Evolutionary conservation across 176 grass and related monocot species (phyloP), one percentile per base, ranked within the genome.

Genomic region (Paspalum vaginatum): DNA sequence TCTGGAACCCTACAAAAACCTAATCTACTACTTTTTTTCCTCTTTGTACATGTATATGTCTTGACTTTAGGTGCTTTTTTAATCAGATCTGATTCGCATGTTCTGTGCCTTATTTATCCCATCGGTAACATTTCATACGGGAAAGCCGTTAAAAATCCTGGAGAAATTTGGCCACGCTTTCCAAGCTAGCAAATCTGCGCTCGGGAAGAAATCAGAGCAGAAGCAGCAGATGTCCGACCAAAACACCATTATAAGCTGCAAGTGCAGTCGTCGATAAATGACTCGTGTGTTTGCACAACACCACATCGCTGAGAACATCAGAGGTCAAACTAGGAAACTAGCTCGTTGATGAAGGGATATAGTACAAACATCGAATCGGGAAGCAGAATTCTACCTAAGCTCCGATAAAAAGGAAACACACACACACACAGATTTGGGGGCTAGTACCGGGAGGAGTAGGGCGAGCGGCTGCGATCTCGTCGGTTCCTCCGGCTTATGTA

Each of bases 401-500:
- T 70, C 68, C 27, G 66, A 13, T 24, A 48, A 5, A 27, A 70
- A 67, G 11, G 61, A 32, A 66, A 76, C 41, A 32, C 32, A 32
- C 32, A 32, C 67, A 81, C 64, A 49, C 7, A 50, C 22, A 32
- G 24, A 17, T 26, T 43, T 43, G 39, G 26, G 37, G 40, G 2
- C 0, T 8, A 15, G 21, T 69, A 88, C 86, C 86, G 68, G 37
- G 58, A 76, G 63, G 39, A 14, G 53, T 59, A 78, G 53, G 81
- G 86, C 60, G 80, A 75, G 53, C 45, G 68, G 69, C 81, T 88
- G 24, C 86, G 76, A 12, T 88, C 81, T 61, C 76, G 75, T 61
- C 76, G 76, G 54, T 43, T 84, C 57, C 76, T 78, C 44, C 75
- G 38, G 61, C 53, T 11, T 22, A 51, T 61, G 52, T 75, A 74